Percentiles rank a stretch among this genome's conserved stretches.
Evolutionary conservation across 2,329 filamentous ascomycete species (phyloP).

Genomic region (Aspergillus jensenii): DNA sequence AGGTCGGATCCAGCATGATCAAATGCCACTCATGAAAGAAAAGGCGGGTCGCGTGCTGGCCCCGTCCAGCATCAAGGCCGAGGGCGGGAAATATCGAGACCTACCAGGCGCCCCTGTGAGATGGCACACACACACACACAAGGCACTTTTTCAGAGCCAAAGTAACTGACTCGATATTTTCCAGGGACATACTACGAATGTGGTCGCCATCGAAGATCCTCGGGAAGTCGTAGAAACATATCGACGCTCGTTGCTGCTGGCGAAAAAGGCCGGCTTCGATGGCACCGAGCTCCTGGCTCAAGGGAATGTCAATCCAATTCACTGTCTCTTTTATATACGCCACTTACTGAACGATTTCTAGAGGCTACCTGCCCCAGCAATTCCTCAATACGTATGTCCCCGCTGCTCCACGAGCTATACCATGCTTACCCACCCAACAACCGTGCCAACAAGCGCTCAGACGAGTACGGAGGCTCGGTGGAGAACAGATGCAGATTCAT

Average conservation of each 20-base stretch:
- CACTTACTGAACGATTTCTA: no score
- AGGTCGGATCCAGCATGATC: constrained; percentile 17
- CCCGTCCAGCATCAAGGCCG: constrained; percentile 16
- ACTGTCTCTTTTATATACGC: no score
- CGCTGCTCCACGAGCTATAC: no score
- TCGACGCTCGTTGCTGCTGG: constrained; percentile 6
- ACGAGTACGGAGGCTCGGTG: background rate
- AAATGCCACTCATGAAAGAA: constrained; percentile 21
- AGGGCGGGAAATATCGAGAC: constrained; percentile 20
- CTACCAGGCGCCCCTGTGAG: constrained; percentile 6
- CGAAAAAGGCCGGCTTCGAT: constrained; percentile 18
- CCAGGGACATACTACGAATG: constrained; percentile 15
- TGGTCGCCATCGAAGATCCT: constrained; percentile 14
- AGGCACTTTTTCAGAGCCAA: no score
- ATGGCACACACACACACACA: no score
- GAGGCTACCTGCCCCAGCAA: background rate
- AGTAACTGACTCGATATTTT: background rate
- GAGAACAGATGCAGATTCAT: background rate
- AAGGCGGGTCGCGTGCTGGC: constrained; percentile 19
- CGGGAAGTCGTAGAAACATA: constrained; percentile 14
- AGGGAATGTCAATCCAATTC: constrained; percentile 1
- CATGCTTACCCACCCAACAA: background rate
- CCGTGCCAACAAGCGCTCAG: background rate
- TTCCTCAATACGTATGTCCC: background rate
- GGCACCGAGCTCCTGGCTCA: constrained; percentile 15